These are phyloP conservation scores for Aspergillus baeticus DNA, from an alignment of 495 filamentous ascomycete genomes.

Conservation along the genomic window DNA sequence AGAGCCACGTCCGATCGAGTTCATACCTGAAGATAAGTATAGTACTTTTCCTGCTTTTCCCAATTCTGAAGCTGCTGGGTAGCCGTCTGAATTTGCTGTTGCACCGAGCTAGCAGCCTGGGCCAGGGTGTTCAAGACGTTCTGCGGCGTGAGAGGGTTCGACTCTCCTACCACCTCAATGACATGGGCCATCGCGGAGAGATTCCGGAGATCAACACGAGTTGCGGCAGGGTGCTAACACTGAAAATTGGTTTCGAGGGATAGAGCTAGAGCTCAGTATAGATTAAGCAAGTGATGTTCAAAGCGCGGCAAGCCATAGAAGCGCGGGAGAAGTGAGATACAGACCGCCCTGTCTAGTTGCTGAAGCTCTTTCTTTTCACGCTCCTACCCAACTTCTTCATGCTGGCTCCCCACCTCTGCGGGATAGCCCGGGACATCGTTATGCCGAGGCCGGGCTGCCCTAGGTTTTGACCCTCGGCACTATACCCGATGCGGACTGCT, in stretches of 20 bases:
- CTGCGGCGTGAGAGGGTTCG: slow-evolving; percentile 59
- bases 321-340: neutral
- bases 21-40: slow-evolving; percentile 70
- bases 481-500: slow-evolving; percentile 11
- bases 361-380: slow-evolving; percentile 7
- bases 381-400: slow-evolving; percentile 2
- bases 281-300: slow-evolving; percentile 1
- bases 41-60: slow-evolving; percentile 75
- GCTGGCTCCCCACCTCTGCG: slow-evolving; percentile 28
- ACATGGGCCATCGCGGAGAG: slow-evolving; percentile 37
- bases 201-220: slow-evolving; percentile 2
- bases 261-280: slow-evolving; percentile 6
- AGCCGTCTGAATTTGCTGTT: slow-evolving; percentile 74
- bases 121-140: slow-evolving; percentile 71
- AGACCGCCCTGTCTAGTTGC: slow-evolving; percentile 6
- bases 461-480: slow-evolving; percentile 31
- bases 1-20: neutral
- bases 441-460: slow-evolving; percentile 27
- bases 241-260: neutral
- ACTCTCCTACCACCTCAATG: slow-evolving; percentile 59
- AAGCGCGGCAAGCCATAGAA: slow-evolving; percentile 4
- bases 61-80: slow-evolving; percentile 81
- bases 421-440: slow-evolving; percentile 24
- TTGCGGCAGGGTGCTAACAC: neutral
- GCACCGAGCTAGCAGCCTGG: slow-evolving; percentile 69